Conservation (phyloP, 176 grass and related monocot genomes). For the Avena atlantica region DNA sequence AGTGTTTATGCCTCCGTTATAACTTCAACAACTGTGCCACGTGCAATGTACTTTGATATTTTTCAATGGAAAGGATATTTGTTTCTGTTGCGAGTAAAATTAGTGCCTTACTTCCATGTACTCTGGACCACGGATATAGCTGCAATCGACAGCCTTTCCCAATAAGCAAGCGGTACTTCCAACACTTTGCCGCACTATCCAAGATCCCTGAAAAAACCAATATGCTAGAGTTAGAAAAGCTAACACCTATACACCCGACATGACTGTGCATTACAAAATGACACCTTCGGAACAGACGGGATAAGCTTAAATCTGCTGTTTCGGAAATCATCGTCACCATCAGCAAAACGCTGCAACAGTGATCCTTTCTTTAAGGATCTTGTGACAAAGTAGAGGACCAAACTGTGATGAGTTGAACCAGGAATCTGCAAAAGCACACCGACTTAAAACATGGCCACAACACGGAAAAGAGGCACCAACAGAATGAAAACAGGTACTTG, state of each 20-base stretch:
- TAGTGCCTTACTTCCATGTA: constrained; percentile 88
- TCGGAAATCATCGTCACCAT: constrained; percentile 91
- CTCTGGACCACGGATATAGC: constrained; percentile 78
- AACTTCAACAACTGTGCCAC: background rate
- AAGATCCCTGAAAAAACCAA: constrained; percentile 70
- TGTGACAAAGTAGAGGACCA: constrained; percentile 92
- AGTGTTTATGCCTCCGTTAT: background rate
- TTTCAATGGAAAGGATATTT: background rate
- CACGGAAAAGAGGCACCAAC: constrained; percentile 8
- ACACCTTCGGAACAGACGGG: constrained; percentile 95
- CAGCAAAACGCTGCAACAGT: constrained; percentile 85
- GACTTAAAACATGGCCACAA: constrained; percentile 29
- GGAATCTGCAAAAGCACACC: constrained; percentile 73
- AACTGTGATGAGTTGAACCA: constrained; percentile 81
- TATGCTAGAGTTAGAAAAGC: constrained; percentile 36
- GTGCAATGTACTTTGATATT: constrained; percentile 4
- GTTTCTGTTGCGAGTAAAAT: background rate
- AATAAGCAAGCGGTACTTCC: constrained; percentile 90
- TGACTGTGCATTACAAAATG: background rate
- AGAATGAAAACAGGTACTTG: background rate
- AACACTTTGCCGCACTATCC: constrained; percentile 96
- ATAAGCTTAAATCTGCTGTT: constrained; percentile 98
- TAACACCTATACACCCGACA: constrained; percentile 18
- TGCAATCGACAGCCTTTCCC: constrained; percentile 94
- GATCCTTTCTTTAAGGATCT: constrained; percentile 71